Base-by-base conservation (phyloP, 352 stramenopile species). In the Phytopythium aichiense region DNA sequence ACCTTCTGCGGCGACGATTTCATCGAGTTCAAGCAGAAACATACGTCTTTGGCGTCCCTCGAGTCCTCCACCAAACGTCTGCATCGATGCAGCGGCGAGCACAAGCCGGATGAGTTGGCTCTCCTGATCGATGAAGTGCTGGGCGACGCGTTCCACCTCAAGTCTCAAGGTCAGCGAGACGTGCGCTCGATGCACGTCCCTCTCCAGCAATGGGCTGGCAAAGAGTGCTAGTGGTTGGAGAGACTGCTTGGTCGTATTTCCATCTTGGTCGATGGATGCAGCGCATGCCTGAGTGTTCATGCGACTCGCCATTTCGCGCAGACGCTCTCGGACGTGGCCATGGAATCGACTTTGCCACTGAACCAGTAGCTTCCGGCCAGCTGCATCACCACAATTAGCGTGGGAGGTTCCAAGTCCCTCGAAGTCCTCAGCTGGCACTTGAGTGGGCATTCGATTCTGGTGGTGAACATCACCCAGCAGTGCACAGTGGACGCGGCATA, bases 401-500 rank as follows among this genome's bases (percentile, higher is more conserved):
- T 15, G 38, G 38, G 18, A 40, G 8, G 9, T 40, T 40, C 35
- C 8, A 40, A 40, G 35, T 5, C 35, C 4, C 35, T 9, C 38
- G 12, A n/a, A 15, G 1, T n/a, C 38, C 7, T 48, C 42, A 30
- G 2, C n/a, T 5, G 8, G 16, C 18, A 4, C 20, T 30, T 28
- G 20, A 28, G 43, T 5, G 43, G 30, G 31, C 5, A 20, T 9
- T 28, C 18, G 20, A 12, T 13, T 4, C 23, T 43, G 33, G 20
- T 42, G 6, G 18, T 16, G 20, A 0, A 28, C 6, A 3, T 23
- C 30, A n/a, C n/a, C 51, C 20, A 57, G 51, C 16, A 57, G 4
- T 6, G 51, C 51, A 9, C 51, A 57, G 6, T 57, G 6, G 23
- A 57, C 31, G 20, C 33, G 51, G 20, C 51, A 57, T 13, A 57